Base-by-base conservation (phyloP, 2,329 filamentous ascomycete genomes). In the Xylariaceae sp. region DNA sequence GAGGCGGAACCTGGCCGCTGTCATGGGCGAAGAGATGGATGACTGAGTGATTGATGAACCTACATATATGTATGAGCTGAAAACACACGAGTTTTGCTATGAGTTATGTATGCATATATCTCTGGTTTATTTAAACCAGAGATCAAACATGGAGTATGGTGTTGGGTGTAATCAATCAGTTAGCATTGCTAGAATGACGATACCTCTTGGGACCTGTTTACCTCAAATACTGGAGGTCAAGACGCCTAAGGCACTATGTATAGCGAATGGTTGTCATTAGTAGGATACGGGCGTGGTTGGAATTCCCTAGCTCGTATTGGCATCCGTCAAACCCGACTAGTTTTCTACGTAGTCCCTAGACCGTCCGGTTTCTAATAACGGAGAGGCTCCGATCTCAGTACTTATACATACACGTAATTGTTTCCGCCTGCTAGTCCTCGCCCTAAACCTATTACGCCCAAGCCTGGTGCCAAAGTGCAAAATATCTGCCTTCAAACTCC, bases 1-100 rank as follows among this genome's bases (percentile, higher is more conserved):
- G 61, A 81, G 89, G 64, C 79, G 83, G 52, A 92, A 92, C 12
- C 74, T 97, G 61, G 84, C 85, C 20, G 85, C 89, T 14, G 89
- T 96, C 1, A 91, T 96, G 86, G 90, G 85, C 0, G 83, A 83
- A 52, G 76, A 76, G 23, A 49, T 72, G 2, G 73, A 79, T 19
- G 70, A 74, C 19, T 73, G 56, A 65, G 54, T 44, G 45, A n/a
- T n/a, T n/a, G n/a, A n/a, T n/a, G n/a, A n/a, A n/a, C n/a, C n/a
- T n/a, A n/a, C n/a, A n/a, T n/a, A n/a, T n/a, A n/a, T n/a, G n/a
- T n/a, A n/a, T n/a, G n/a, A n/a, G n/a, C n/a, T n/a, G n/a, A n/a
- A n/a, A n/a, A n/a, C n/a, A n/a, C n/a, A n/a, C n/a, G n/a, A n/a
- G n/a, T n/a, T n/a, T n/a, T n/a, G n/a, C n/a, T n/a, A n/a, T n/a